phyloP scores from a whole-genome alignment of 345 rosid genomes.

The Eucalyptus sideroxylon region DNA sequence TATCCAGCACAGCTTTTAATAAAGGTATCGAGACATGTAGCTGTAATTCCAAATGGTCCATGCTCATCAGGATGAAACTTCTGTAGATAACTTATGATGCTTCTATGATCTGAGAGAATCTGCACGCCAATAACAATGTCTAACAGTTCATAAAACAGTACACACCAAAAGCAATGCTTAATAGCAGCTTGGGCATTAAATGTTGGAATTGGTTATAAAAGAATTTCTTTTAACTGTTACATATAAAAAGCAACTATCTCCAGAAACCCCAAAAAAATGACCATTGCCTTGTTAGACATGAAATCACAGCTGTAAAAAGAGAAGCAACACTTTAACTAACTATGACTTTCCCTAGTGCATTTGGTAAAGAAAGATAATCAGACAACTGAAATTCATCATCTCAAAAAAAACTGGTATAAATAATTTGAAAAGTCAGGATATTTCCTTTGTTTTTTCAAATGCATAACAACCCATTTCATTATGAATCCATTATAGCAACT shows the following conservation, averaged over 20 bases:
- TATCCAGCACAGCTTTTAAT: conserved; percentile 98
- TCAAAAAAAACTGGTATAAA: background rate
- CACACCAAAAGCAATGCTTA: background rate
- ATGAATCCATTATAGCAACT: background rate
- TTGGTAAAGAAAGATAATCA: background rate
- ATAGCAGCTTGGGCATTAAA: background rate
- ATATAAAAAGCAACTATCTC: background rate
- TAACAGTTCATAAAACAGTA: background rate
- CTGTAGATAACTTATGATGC: conserved; percentile 84
- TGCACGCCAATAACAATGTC: conserved; percentile 7
- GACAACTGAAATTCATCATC: background rate
- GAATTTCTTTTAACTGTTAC: background rate
- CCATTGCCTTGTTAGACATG: background rate
- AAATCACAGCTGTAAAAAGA: background rate
- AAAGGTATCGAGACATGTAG: conserved; percentile 90
- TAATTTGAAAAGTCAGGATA: background rate
- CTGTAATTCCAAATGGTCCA: conserved; percentile 91
- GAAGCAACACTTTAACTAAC: background rate
- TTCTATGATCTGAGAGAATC: conserved; percentile 93
- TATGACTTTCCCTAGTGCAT: background rate
- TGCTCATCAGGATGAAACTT: conserved; percentile 97
- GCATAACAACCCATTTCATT: background rate
- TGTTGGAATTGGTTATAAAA: background rate
- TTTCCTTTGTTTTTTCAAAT: background rate
- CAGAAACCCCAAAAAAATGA: background rate